Conservation (phyloP, 441 rosid genomes). For the Biscutella laevigata region DNA sequence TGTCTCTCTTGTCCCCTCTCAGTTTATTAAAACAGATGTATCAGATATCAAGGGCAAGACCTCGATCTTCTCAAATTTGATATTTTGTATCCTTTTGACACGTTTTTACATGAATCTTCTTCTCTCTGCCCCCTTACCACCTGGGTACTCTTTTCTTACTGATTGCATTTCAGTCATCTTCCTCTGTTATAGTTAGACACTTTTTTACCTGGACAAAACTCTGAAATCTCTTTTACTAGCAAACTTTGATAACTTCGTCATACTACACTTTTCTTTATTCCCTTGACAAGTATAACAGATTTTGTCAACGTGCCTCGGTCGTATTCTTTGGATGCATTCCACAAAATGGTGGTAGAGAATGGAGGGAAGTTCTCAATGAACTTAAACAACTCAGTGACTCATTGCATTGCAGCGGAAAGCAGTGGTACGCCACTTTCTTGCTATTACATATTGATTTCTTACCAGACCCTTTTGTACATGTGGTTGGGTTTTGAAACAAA, state of each 20-base stretch:
- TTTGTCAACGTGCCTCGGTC: constrained; percentile 69
- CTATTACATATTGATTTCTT: constrained; percentile 3
- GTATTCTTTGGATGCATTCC: constrained; percentile 56
- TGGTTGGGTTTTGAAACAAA: not conserved
- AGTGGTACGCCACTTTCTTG: constrained; percentile 51
- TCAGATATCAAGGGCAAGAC: constrained; percentile 72
- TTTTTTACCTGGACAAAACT: not conserved
- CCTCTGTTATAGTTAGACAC: not conserved
- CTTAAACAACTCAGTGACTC: constrained; percentile 79
- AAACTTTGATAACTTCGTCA: not conserved
- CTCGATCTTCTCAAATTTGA: constrained; percentile 65
- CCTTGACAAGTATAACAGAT: constrained; percentile 57
- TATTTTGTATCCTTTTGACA: constrained; percentile 85
- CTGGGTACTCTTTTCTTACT: not conserved
- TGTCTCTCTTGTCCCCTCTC: constrained; percentile 65
- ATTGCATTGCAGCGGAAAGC: constrained; percentile 86
- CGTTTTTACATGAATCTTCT: not conserved
- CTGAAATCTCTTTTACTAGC: not conserved
- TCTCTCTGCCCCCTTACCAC: constrained; percentile 3
- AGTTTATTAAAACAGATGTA: constrained; percentile 73
- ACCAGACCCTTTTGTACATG: not conserved
- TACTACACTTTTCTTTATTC: constrained; percentile 2
- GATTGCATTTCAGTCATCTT: not conserved
- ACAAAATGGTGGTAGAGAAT: constrained; percentile 86
- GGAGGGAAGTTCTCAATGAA: constrained; percentile 98